Evolutionary conservation across 495 filamentous ascomycete genomes (phyloP).

Genomic region (Bryoglossum gracile): DNA sequence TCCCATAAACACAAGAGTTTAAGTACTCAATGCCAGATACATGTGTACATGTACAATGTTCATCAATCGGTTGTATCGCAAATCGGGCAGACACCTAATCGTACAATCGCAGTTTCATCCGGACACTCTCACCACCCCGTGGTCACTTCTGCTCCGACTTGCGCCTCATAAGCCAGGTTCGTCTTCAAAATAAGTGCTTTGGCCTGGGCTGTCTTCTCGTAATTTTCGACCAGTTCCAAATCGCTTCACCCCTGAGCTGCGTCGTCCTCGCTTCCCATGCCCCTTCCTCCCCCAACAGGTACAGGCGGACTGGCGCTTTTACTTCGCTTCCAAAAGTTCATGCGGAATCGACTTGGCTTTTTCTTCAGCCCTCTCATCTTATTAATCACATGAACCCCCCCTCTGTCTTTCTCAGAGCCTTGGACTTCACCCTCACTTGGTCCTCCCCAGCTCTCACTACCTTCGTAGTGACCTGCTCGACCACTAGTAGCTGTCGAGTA

Average conservation of each 20-base stretch:
- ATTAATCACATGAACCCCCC: conserved; percentile 13
- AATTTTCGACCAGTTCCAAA: too few relatives aligned
- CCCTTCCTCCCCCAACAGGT: conserved; percentile 1
- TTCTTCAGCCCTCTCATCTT: conserved; percentile 21
- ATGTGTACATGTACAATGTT: neutral
- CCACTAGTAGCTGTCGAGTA: neutral
- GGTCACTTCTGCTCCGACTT: too few relatives aligned
- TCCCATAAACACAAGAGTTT: conserved; percentile 1
- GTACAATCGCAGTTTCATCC: neutral
- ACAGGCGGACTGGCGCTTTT: conserved; percentile 23
- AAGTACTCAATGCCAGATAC: neutral
- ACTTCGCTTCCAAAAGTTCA: conserved; percentile 26
- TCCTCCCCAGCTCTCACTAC: neutral
- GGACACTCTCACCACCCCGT: too few relatives aligned
- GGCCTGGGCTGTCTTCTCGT: too few relatives aligned
- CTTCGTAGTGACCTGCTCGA: neutral
- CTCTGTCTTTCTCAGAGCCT: neutral
- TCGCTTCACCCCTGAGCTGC: too few relatives aligned
- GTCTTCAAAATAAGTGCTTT: too few relatives aligned
- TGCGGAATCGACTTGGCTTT: conserved; percentile 25
- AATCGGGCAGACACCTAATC: neutral
- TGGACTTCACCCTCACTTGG: neutral
- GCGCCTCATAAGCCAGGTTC: too few relatives aligned
- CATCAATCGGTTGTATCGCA: neutral
- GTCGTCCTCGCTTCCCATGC: neutral